Evolutionary conservation across 768 basidiomycete genomes (phyloP).

Genomic region (Pholiota molesta): DNA sequence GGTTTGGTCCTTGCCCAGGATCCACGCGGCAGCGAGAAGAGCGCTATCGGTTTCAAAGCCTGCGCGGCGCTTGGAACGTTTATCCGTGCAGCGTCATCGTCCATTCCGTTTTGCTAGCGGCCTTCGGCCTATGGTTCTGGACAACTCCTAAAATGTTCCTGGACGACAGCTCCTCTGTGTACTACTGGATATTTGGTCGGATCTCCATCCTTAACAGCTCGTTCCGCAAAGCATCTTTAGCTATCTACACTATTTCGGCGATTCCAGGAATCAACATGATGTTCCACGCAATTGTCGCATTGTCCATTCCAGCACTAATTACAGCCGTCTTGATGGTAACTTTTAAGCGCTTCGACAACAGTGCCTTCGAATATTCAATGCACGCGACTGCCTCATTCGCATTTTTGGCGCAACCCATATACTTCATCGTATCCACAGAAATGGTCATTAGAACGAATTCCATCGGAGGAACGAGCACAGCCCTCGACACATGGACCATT

Average conservation of each 20-base stretch:
- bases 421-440: not conserved
- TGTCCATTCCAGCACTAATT: not conserved
- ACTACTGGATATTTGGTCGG: not conserved
- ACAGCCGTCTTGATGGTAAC: not conserved
- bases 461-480: not conserved
- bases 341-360: not conserved
- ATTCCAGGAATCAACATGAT: not conserved
- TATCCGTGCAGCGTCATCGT: not conserved
- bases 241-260: not conserved
- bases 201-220: not conserved
- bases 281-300: not conserved
- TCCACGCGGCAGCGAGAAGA: not conserved
- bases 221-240: not conserved
- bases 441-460: not conserved
- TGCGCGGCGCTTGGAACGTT: not conserved
- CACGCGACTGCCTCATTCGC: not conserved
- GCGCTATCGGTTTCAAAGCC: not conserved
- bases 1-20: not conserved
- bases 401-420: not conserved
- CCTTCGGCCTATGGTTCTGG: not conserved
- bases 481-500: not conserved
- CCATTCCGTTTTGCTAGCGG: not conserved
- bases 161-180: not conserved
- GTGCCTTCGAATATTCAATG: not conserved
- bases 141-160: not conserved